Evolutionary conservation across 164 flowering plant species (phyloP), one percentile per base, ranked within the genome.

Genomic region (Vitis labrusca): DNA sequence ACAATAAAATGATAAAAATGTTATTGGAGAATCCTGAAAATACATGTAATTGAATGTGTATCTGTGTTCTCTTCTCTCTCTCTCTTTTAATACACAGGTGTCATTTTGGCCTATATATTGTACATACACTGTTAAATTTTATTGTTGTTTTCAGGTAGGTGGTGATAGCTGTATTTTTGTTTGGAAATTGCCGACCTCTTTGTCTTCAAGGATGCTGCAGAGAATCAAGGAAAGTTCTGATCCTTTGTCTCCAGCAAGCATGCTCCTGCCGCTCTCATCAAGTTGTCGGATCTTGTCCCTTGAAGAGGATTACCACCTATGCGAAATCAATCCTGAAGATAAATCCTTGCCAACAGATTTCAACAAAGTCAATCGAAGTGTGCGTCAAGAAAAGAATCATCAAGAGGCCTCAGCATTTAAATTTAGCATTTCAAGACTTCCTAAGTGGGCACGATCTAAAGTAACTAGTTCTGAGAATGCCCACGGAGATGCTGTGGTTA

Each of bases 101-200:
- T 23, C 58, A 30, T 16, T 52, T 7, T 52, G 9, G 29, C 53
- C 57, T 64, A 10, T 2, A 37, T 70, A 14, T 32, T 51, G 30
- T 56, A 4, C 16, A 32, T n/a, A 13, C 12, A 47, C 19, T 48
- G 0, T 59, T 67, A 13, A 67, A 29, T 53, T 30, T 23, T 37
- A 9, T 64, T 72, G 10, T 47, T 72, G 64, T 69, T 65, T 58
- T 67, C 78, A 91, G 93, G 92, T 86, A 53, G 87, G 82, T 67
- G 90, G 89, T 68, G 92, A 89, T 74, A 83, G 94, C 58, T 89
- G 92, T 81, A 86, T 91, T 59, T 89, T 91, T 73, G 74, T 91
- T 12, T 91, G 94, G 97, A 84, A 76, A 76, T 23, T 89, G 68
- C 94, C 97, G 53, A 64, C 67, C 56, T 65, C 50, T 65, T 29